phyloP scores from a whole-genome alignment of 768 basidiomycete genomes.

The Leucosporidium yakuticum region DNA sequence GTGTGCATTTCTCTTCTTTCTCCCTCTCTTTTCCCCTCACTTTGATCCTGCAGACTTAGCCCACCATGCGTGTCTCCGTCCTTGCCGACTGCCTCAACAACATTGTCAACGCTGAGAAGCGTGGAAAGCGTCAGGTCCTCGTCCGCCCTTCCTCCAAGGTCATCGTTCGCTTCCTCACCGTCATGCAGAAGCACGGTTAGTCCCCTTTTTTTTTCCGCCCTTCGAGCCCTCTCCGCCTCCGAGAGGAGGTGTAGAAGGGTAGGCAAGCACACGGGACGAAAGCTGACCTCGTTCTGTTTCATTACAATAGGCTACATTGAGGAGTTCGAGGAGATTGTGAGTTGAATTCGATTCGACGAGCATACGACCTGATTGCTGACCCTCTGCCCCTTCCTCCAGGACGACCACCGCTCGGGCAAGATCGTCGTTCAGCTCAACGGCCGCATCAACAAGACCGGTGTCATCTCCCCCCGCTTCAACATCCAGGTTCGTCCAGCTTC shows the following conservation, averaged over 20 bases:
- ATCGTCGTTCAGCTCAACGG: constrained; percentile 98
- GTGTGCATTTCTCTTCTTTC: not conserved
- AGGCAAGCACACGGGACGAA: constrained; percentile 4
- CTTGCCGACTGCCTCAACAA: constrained; percentile 55
- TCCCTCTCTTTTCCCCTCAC: not conserved
- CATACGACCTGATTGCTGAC: constrained; percentile 51
- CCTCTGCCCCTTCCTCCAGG: constrained; percentile 42
- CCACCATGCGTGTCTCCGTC: constrained; percentile 34
- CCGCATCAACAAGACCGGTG: constrained; percentile 76
- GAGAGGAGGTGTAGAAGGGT: not conserved
- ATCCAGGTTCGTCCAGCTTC: constrained; percentile 51
- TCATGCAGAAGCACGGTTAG: constrained; percentile 96
- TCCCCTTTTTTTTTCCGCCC: constrained; percentile 29
- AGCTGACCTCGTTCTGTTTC: constrained; percentile 25
- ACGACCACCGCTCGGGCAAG: constrained; percentile 97
- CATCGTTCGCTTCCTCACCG: constrained; percentile 91
- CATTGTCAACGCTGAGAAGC: constrained; percentile 88
- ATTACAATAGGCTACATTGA: constrained; percentile 77
- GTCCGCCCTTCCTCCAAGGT: constrained; percentile 97
- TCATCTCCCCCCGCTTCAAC: constrained; percentile 72
- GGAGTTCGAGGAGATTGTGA: constrained; percentile 57
- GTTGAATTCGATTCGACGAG: constrained; percentile 46
- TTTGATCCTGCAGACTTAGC: constrained; percentile 2
- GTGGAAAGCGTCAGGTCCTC: constrained; percentile 98
- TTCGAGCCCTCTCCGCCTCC: not conserved